These are phyloP conservation scores for Microbotryum lychnidis-dioicae DNA, from an alignment of 1,284 basidiomycete species.

Conservation along the genomic window DNA sequence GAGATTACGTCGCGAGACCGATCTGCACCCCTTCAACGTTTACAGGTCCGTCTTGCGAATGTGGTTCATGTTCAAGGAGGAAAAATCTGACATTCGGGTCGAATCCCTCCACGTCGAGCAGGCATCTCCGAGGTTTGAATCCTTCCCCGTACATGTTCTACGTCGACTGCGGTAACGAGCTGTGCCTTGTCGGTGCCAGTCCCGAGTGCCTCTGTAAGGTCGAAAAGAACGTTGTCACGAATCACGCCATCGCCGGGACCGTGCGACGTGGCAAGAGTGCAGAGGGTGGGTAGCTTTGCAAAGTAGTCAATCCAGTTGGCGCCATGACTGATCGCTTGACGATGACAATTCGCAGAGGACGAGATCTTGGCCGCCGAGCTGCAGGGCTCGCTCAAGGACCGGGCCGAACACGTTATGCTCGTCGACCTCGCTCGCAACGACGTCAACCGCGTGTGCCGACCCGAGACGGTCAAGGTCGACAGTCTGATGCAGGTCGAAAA, in stretches of 20 bases:
- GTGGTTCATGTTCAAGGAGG: not conserved
- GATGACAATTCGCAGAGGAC: slow-evolving; percentile 59
- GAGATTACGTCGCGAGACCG: slow-evolving; percentile 71
- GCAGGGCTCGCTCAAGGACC: slow-evolving; percentile 79
- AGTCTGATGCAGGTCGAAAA: slow-evolving; percentile 89
- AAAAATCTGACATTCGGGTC: not conserved
- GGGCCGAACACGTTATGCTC: slow-evolving; percentile 98
- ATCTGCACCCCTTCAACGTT: slow-evolving; percentile 93
- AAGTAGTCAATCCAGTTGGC: not conserved
- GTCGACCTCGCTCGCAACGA: slow-evolving; percentile 99
- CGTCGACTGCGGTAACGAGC: slow-evolving; percentile 73
- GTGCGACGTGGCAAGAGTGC: slow-evolving; percentile 74
- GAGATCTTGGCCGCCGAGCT: slow-evolving; percentile 64
- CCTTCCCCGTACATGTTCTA: slow-evolving; percentile 99
- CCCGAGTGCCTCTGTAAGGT: slow-evolving; percentile 98
- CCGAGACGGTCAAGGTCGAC: slow-evolving; percentile 91
- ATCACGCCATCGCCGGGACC: slow-evolving; percentile 97
- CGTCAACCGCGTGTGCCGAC: slow-evolving; percentile 93
- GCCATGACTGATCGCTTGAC: not conserved
- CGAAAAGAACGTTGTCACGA: slow-evolving; percentile 81
- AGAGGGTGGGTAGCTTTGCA: slow-evolving; percentile 55
- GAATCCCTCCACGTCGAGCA: slow-evolving; percentile 45
- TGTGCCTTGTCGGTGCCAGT: slow-evolving; percentile 91
- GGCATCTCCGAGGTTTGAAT: slow-evolving; percentile 86
- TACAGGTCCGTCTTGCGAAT: slow-evolving; percentile 28